Evolutionary conservation across 495 filamentous ascomycete genomes (phyloP).

Genomic region (Diplogelasinospora grovesii): DNA sequence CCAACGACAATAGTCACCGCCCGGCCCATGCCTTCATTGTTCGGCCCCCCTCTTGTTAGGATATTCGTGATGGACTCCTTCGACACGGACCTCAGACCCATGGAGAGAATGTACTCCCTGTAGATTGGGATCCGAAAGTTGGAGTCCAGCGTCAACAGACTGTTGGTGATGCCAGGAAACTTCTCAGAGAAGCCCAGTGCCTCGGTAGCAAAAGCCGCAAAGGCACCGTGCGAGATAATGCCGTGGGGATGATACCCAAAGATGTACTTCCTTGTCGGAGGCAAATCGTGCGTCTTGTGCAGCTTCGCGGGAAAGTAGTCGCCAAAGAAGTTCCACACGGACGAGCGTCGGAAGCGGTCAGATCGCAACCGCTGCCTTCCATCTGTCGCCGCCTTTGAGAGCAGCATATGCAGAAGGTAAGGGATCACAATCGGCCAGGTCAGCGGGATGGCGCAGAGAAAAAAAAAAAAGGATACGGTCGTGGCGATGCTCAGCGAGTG

Average conservation of each 20-base stretch:
- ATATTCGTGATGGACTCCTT: slow-evolving; percentile 85
- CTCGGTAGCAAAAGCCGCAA: slow-evolving; percentile 87
- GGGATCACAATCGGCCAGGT: slow-evolving; percentile 89
- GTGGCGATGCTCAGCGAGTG: slow-evolving; percentile 78
- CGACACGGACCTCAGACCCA: slow-evolving; percentile 84
- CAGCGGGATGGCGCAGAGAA: slow-evolving; percentile 81
- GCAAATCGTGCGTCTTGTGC: slow-evolving; percentile 74
- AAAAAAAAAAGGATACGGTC: slow-evolving; percentile 77
- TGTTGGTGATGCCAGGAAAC: slow-evolving; percentile 95
- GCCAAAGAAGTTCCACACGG: slow-evolving; percentile 81
- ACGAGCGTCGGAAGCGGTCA: slow-evolving; percentile 62
- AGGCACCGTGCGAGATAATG: slow-evolving; percentile 93
- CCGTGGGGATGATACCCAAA: slow-evolving; percentile 98
- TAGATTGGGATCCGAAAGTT: slow-evolving; percentile 95
- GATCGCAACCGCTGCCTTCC: slow-evolving; percentile 69
- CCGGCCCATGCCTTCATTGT: slow-evolving; percentile 85
- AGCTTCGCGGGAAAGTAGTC: slow-evolving; percentile 86
- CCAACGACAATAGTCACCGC: slow-evolving; percentile 95
- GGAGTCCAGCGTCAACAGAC: slow-evolving; percentile 80
- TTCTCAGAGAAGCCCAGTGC: slow-evolving; percentile 80
- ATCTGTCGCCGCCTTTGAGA: slow-evolving; percentile 67
- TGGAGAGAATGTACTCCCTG: slow-evolving; percentile 78
- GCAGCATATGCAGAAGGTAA: slow-evolving; percentile 77
- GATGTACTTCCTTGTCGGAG: slow-evolving; percentile 86
- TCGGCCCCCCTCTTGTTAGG: slow-evolving; percentile 65